Evolutionary conservation across 257 asterid species (phyloP), one percentile per base, ranked within the genome.

Genomic region (Nicotiana paniculata): DNA sequence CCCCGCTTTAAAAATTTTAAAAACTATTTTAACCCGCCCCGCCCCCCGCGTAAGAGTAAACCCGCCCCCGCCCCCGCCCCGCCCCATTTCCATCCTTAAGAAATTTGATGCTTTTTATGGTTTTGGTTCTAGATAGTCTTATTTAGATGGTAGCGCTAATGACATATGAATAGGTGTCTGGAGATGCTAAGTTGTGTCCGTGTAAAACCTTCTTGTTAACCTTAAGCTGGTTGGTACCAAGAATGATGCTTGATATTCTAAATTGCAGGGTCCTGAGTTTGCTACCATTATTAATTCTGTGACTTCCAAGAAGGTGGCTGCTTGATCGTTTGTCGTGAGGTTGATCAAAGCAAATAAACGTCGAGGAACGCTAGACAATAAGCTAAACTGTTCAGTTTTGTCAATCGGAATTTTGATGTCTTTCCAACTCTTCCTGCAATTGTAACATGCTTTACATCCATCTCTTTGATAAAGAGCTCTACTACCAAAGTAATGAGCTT

Each of bases 231-330:
- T 51, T 75, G 46, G 61, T 26, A 51, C 80, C 2, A n/a, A 26
- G 63, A 75, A 75, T 51, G 63, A 74, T 48, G 43, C 81, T 85
- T 68, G 9, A 55, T 84, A 39, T 86, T 43, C 76, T 81, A 53
- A 85, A 62, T 82, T 84, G 85, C 85, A 96, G 99, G 99, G 98
- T 35, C 94, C 96, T 28, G 99, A 96, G 87, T 96, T 96, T 70
- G 98, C 97, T 8, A 91, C 98, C 28, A 94, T 96, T 54, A 86
- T 94, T 66, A 96, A 96, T 88, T 94, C 99, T 18, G 99, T 90
- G 74, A 91, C 97, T 48, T 89, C 97, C 62, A 96, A 96, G 92
- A 96, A 92, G 91, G 96, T 94, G 21, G 91, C 97, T 76, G 98
- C 96, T 51, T 96, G 93, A 92, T 86, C 78, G 9, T 76, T 54